Base-by-base conservation (phyloP, 352 stramenopile genomes). In the Globisporangium takayamanum region DNA sequence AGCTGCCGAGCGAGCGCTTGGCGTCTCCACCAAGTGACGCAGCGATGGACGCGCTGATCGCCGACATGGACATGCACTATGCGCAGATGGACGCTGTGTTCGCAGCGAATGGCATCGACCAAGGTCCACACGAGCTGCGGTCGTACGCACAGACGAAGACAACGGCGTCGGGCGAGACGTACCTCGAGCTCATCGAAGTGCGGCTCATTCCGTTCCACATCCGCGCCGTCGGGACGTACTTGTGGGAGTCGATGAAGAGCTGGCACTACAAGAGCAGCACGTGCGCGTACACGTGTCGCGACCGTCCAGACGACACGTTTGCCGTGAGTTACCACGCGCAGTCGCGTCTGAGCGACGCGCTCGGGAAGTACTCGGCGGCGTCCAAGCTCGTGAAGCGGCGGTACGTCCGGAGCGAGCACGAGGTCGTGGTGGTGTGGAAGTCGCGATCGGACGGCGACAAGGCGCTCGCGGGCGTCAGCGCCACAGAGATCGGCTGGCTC, bases 381-480 rank as follows among this genome's bases (percentile, higher is more conserved):
- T 59, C 52, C 46, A 65, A 65, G 53, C 52, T 65, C 25, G 59
- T 56, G 33, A 60, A 60, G 45, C 59, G 59, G 28, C 52, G 53
- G 18, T 65, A 65, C 28, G 42, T 65, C 15, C 30, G 50, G n/a
- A 55, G 41, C 37, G 53, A 53, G 0, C 20, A 60, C 39, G 48
- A 56, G 46, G 25, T 65, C 26, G 46, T 60, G 3, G 46, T 65
- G 25, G 47, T 65, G 22, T 65, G 59, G 59, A 50, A 50, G 47
- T 65, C 59, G 12, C 59, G 53, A 15, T 60, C 59, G 5, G 46
- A 53, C 15, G 53, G 59, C 28, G 53, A 60, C 25, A 52, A 51
- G 6, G 52, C 47, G 6, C 53, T 65, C 53, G 49, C 45, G 2
- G 59, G 59, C 14, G 25, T 60, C 20, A 44, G 44, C 25, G 51